A percentile compares a stretch with the other conserved stretches of the same genome.
These are phyloP conservation scores for Aspergillus neotritici DNA, from an alignment of 2,329 filamentous ascomycete genomes.

Conservation along the genomic window DNA sequence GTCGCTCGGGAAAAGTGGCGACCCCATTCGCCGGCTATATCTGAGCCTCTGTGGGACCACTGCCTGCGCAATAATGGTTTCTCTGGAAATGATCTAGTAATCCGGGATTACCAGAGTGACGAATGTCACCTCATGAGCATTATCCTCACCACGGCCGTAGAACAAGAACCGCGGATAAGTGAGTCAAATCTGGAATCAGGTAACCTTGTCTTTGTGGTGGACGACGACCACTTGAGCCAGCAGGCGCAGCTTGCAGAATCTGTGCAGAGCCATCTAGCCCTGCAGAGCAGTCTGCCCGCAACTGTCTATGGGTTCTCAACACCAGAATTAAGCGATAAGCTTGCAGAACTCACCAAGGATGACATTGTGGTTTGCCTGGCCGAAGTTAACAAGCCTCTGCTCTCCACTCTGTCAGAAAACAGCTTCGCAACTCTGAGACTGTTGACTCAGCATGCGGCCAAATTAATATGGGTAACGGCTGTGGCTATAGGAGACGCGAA, in stretches of 20 bases:
- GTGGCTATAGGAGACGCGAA: not conserved
- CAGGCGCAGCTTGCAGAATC: not conserved
- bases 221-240: constrained; percentile 1
- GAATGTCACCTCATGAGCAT: constrained; percentile 11
- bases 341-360: no score
- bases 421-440: constrained; percentile 1
- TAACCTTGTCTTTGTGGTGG: not conserved
- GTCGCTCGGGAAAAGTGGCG: constrained; percentile 6
- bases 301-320: no score
- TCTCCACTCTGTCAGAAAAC: not conserved
- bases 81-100: constrained; percentile 18
- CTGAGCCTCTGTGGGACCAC: constrained; percentile 18
- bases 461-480: constrained; percentile 5
- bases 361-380: no score
- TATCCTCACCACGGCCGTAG: constrained; percentile 10
- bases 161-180: constrained; percentile 4
- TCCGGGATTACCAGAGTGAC: constrained; percentile 6
- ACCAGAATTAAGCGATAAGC: no score
- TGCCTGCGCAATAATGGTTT: constrained; percentile 18
- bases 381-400: no score
- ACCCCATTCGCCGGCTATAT: constrained; percentile 10
- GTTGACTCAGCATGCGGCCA: not conserved
- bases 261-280: not conserved
- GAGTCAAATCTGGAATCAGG: not conserved
- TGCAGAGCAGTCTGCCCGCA: not conserved